Base-by-base conservation (phyloP, 257 asterid species). In the Petunia axillaris region DNA sequence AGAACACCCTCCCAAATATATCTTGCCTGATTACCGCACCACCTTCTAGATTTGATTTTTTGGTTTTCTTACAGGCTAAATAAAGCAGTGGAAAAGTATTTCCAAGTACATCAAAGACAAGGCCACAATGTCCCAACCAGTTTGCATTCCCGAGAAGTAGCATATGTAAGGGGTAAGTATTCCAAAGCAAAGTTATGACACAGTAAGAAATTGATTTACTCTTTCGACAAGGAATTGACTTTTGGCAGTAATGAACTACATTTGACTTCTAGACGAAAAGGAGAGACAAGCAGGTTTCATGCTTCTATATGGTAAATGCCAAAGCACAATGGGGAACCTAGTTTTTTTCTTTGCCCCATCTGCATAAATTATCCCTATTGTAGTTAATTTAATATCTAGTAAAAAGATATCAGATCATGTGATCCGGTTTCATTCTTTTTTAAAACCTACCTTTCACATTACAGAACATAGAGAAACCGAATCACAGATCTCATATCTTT, bases 291-390 rank as follows among this genome's bases (percentile, higher is more conserved):
- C 44, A 71, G 35, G 44, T 48, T 48, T 35, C 59, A 5, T 35
- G 43, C 38, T 16, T 43, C 76, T 43, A 15, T 68, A 43, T 44
- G 41, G 76, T 16, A 68, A 68, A 68, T 68, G 58, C 41, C 50
- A 50, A 71, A 71, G 62, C 60, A 48, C 35, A 48, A 9, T 11
- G 36, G 15, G 55, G 75, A 67, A 43, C 75, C 62, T 73, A 43
- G 0, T 71, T 71, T 44, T 73, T 50, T 50, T 50, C 4, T 70
- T 44, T 13, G 38, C 55, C 77, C 37, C 60, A 48, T 35, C 44
- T 50, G 77, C 44, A 48, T 40, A 73, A 73, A 50, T 5, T 60
- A 73, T 36, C 35, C 35, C 35, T 50, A 73, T 36, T 25, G 25
- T 25, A 25, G 25, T 25, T 25, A 25, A 25, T 25, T 25, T 25